A percentile compares a stretch with the other conserved stretches of the same genome.
phyloP scores from a whole-genome alignment of 768 basidiomycete species.

The Lactarius hengduanensis region DNA sequence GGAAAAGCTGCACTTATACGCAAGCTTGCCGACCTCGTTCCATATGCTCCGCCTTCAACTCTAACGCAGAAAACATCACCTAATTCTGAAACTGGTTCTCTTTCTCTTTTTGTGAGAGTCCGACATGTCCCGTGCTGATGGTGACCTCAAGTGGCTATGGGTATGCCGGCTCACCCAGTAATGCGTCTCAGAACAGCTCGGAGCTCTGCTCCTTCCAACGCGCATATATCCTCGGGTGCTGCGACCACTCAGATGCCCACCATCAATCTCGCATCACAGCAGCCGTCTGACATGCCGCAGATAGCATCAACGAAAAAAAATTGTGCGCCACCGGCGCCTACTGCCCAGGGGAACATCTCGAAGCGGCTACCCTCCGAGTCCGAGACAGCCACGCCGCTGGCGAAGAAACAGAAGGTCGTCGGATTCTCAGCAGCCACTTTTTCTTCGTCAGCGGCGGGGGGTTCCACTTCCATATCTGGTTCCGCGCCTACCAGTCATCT shows the following conservation, averaged over 20 bases:
- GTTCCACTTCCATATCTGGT: background rate
- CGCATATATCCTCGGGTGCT: slow-evolving; percentile 13
- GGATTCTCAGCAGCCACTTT: background rate
- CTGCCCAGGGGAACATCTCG: background rate
- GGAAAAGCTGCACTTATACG: slow-evolving; percentile 55
- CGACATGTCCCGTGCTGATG: background rate
- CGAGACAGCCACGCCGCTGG: background rate
- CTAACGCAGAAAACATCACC: background rate
- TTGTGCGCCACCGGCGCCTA: background rate
- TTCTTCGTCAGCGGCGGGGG: background rate
- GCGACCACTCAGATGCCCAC: background rate
- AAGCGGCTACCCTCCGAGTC: slow-evolving; percentile 3
- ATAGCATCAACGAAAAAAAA: background rate
- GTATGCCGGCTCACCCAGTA: too few species aligned
- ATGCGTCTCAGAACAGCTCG: background rate
- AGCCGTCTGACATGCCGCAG: too few species aligned
- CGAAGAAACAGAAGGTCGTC: background rate
- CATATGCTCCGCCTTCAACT: slow-evolving; percentile 2
- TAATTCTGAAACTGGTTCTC: background rate
- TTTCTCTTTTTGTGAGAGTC: background rate
- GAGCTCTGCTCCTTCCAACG: background rate
- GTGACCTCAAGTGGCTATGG: background rate
- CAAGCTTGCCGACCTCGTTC: slow-evolving; percentile 37
- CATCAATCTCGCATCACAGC: background rate
- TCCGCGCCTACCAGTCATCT: background rate